Percentiles rank a stretch among this genome's conserved stretches.
Evolutionary conservation across 31 red algal genomes (phyloP).

Genomic region (Asparagopsis taxiformis): DNA sequence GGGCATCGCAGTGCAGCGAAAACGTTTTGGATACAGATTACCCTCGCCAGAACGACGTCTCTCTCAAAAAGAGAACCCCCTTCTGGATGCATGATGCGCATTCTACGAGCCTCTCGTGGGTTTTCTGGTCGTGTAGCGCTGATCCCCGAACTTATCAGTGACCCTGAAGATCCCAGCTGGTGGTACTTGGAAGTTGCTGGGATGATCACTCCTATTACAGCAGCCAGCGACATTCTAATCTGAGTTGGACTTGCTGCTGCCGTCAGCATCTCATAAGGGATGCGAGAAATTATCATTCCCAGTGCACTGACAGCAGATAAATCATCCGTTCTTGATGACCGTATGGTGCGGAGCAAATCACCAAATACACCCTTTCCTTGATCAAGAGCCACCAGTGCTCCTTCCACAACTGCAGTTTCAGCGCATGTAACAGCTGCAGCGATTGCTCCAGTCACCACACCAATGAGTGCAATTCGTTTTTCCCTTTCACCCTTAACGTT

Average conservation of each 20-base stretch:
- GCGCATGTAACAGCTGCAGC: constrained; percentile 44
- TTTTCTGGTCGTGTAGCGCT: constrained; percentile 12
- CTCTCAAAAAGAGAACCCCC: constrained; percentile 68
- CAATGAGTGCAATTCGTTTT: neutral
- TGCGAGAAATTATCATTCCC: constrained; percentile 54
- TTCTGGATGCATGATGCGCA: constrained; percentile 57
- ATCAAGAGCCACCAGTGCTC: constrained; percentile 14
- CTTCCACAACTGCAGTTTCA: constrained; percentile 21
- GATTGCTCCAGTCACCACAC: constrained; percentile 34
- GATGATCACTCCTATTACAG: constrained; percentile 16
- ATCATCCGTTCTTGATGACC: constrained; percentile 15
- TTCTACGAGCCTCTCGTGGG: constrained; percentile 55
- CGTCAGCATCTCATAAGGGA: constrained; percentile 44
- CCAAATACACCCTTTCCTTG: constrained; percentile 23
- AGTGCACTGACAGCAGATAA: constrained; percentile 33
- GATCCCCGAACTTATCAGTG: constrained; percentile 47
- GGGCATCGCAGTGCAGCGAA: constrained; percentile 60
- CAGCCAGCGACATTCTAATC: constrained; percentile 34
- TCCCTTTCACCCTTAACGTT: neutral
- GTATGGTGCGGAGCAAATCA: constrained; percentile 22
- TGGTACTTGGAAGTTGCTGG: constrained; percentile 7
- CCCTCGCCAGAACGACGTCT: constrained; percentile 39
- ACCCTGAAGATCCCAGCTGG: constrained; percentile 33
- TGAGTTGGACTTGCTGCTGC: constrained; percentile 17
- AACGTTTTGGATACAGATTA: constrained; percentile 52